These are phyloP conservation scores for Pneumocystis oryctolagi DNA, from an alignment of 1,139 yeast species.

Conservation along the genomic window DNA sequence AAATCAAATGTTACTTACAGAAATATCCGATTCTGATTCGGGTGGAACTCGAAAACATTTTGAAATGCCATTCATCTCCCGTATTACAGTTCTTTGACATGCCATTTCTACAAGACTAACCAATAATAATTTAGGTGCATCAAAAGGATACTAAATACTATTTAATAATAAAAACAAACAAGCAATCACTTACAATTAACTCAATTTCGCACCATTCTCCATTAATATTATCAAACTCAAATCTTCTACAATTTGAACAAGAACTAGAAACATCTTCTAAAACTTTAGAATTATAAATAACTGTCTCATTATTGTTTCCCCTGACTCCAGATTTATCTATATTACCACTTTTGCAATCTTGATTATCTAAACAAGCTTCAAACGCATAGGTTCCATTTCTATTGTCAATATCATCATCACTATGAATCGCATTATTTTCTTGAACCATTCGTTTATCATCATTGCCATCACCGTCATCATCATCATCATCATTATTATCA, in stretches of 20 bases:
- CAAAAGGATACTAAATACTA: conserved; percentile 45
- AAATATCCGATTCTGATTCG: conserved; percentile 34
- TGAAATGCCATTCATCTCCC: conserved; percentile 83
- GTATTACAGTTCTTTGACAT: conserved; percentile 78
- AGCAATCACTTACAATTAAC: conserved; percentile 27
- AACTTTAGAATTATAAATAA: conserved; percentile 12
- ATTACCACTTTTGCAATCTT: conserved; percentile 20
- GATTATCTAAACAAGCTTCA: conserved; percentile 29
- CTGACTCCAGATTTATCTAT: conserved; percentile 16
- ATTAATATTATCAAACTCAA: conserved; percentile 72
- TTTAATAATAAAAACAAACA: background rate
- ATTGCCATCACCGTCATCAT: conserved; percentile 19
- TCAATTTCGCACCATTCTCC: conserved; percentile 93
- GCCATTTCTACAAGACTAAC: conserved; percentile 89
- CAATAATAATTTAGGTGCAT: conserved; percentile 87
- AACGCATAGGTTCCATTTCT: conserved; percentile 35
- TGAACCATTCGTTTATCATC: conserved; percentile 15
- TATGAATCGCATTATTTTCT: background rate
- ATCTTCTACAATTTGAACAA: conserved; percentile 54
- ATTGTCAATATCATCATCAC: conserved; percentile 15
- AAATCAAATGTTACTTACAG: background rate
- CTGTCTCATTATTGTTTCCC: conserved; percentile 13
- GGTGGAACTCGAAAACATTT: conserved; percentile 80
- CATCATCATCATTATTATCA: conserved; percentile 29
- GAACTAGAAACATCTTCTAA: conserved; percentile 14